phyloP scores from a whole-genome alignment of 176 grass and related monocot genomes.

The Eremochloa ophiuroides region DNA sequence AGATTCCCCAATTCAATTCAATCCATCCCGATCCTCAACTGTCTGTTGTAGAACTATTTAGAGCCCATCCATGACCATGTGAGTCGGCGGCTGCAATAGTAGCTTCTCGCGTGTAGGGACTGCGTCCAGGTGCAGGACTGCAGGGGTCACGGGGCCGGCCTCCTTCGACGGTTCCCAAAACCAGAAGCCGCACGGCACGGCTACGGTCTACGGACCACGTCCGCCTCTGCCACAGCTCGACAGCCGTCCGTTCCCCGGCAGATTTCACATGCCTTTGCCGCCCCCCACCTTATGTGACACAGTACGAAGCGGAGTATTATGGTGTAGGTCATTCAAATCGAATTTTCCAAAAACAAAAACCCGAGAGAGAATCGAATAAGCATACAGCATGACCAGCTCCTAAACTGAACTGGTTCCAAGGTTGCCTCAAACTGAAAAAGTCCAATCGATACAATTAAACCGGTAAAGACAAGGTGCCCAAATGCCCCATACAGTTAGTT shows the following conservation, averaged over 20 bases:
- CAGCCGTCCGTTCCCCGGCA: not conserved
- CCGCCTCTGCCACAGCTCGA: not conserved
- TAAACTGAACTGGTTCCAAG: not conserved
- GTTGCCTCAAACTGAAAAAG: not conserved
- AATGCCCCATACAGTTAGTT: not conserved
- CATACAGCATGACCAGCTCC: too few species aligned
- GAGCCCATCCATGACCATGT: too few species aligned
- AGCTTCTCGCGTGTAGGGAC: too few species aligned
- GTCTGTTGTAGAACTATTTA: too few species aligned
- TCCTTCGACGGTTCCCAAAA: not conserved
- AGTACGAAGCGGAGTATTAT: not conserved
- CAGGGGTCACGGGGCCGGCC: too few species aligned
- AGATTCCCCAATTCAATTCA: slow-evolving; percentile 7
- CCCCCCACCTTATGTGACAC: too few species aligned
- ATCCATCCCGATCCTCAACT: slow-evolving; percentile 16
- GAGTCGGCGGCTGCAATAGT: too few species aligned
- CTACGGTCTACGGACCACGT: not conserved
- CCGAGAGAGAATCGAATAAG: too few species aligned
- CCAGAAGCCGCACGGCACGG: not conserved
- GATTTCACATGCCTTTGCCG: not conserved
- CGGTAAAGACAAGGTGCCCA: not conserved
- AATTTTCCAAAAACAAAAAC: too few species aligned
- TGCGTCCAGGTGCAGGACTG: too few species aligned
- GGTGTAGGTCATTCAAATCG: not conserved
- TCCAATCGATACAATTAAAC: not conserved